A percentile compares a stretch with the other conserved stretches of the same genome.
Evolutionary conservation across 208 protist species (phyloP).

Genomic region (Trypanosomatidae sp.): DNA sequence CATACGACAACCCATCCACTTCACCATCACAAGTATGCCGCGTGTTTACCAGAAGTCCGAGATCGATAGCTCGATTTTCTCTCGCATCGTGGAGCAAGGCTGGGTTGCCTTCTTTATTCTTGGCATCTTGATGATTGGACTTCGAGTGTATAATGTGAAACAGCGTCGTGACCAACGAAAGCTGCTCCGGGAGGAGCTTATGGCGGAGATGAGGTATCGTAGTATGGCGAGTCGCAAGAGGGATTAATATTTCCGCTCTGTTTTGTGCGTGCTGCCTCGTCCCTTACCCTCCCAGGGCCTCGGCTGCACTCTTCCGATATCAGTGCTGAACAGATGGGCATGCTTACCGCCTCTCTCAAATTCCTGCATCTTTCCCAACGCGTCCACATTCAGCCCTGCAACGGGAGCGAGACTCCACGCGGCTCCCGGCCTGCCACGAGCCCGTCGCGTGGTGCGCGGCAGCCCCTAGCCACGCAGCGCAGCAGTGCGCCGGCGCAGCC

Average conservation of each 20-base stretch:
- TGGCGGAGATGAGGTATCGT: slow-evolving; percentile 58
- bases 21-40: slow-evolving; percentile 15
- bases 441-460: neutral
- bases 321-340: no score
- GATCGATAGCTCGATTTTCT: slow-evolving; percentile 34
- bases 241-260: neutral
- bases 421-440: neutral
- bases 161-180: slow-evolving; percentile 59
- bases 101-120: slow-evolving; percentile 80
- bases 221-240: slow-evolving; percentile 25
- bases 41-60: slow-evolving; percentile 26
- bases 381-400: no score
- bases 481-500: neutral
- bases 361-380: no score
- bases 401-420: neutral
- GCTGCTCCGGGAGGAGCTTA: slow-evolving; percentile 62
- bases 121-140: slow-evolving; percentile 65
- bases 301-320: neutral
- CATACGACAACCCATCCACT: neutral
- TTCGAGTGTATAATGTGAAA: slow-evolving; percentile 79
- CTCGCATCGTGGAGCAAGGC: slow-evolving; percentile 50
- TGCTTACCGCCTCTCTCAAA: no score
- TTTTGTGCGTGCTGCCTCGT: neutral
- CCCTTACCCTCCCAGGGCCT: neutral
- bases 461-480: neutral